Conservation (phyloP, 768 basidiomycete species). For the Pulveroboletus sp. region DNA sequence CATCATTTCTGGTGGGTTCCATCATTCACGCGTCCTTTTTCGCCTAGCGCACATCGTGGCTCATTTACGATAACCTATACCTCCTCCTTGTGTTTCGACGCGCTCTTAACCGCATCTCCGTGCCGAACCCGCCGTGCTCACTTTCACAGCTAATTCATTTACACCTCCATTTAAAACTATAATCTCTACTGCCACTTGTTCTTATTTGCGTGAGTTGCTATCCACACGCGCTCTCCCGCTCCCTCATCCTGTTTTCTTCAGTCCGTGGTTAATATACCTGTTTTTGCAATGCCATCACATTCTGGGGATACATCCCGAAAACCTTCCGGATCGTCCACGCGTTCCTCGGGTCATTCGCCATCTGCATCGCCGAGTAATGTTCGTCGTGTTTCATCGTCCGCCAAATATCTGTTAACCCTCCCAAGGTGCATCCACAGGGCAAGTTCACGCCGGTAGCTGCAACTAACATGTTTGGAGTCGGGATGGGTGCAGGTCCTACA, state of each 20-base stretch:
- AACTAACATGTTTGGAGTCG: constrained; percentile 52
- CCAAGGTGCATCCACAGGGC: constrained; percentile 42
- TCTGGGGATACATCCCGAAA: constrained; percentile 54
- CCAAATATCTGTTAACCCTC: constrained; percentile 9
- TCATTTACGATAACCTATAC: constrained; percentile 29
- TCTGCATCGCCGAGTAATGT: constrained; percentile 60
- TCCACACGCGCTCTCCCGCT: constrained; percentile 6
- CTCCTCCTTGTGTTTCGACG: constrained; percentile 22
- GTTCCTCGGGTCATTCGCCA: constrained; percentile 62
- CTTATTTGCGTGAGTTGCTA: constrained; percentile 28
- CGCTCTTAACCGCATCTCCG: constrained; percentile 31
- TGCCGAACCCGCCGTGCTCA: constrained; percentile 23
- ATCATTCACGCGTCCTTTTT: constrained; percentile 29
- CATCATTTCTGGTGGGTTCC: constrained; percentile 33
- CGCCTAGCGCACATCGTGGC: constrained; percentile 30
- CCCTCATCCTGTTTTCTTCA: constrained; percentile 18
- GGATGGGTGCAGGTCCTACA: constrained; percentile 44
- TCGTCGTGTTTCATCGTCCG: constrained; percentile 18
- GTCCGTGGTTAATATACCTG: constrained; percentile 30
- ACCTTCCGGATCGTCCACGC: constrained; percentile 67
- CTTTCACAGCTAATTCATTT: constrained; percentile 37
- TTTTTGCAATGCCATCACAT: constrained; percentile 32
- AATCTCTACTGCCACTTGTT: constrained; percentile 28
- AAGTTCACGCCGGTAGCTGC: constrained; percentile 42
- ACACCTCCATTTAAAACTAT: constrained; percentile 30